These are phyloP conservation scores for Amanita fuliginea DNA, from an alignment of 768 basidiomycete species.

Conservation along the genomic window DNA sequence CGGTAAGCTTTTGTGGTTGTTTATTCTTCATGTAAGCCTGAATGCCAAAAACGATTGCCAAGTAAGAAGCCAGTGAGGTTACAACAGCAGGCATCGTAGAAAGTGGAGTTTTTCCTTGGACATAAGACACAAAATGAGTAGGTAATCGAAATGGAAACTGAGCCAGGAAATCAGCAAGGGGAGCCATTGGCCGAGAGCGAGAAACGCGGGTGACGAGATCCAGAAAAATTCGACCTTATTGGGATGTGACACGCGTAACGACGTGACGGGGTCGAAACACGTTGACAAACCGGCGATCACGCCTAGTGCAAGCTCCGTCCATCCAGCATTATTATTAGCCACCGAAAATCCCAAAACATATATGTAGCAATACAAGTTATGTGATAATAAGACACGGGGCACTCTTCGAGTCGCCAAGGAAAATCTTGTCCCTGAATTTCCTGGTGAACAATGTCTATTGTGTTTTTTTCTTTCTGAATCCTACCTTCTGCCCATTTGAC, in stretches of 20 bases:
- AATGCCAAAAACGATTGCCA: slow-evolving; percentile 80
- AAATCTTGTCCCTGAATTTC: slow-evolving; percentile 31
- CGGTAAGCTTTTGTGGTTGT: slow-evolving; percentile 63
- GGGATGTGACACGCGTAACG: slow-evolving; percentile 1
- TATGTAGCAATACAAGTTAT: slow-evolving; percentile 17
- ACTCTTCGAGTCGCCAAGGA: slow-evolving; percentile 39
- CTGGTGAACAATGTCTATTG: neutral
- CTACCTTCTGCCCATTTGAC: slow-evolving; percentile 31
- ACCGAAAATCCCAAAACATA: neutral
- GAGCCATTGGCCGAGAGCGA: slow-evolving; percentile 39
- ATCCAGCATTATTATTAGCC: neutral
- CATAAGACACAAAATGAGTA: slow-evolving; percentile 47
- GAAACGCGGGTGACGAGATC: neutral
- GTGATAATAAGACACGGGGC: slow-evolving; percentile 48
- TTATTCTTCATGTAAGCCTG: slow-evolving; percentile 76
- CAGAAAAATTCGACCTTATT: slow-evolving; percentile 1
- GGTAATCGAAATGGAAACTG: slow-evolving; percentile 50
- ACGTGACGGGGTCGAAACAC: slow-evolving; percentile 9
- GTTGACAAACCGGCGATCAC: slow-evolving; percentile 6
- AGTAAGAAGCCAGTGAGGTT: slow-evolving; percentile 64
- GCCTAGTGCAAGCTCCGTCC: neutral
- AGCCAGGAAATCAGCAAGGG: slow-evolving; percentile 61
- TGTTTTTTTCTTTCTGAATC: neutral
- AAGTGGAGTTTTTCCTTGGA: slow-evolving; percentile 67
- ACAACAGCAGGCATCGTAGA: slow-evolving; percentile 72